Evolutionary conservation across 176 grass and related monocot genomes (phyloP).

Genomic region (Hsuehochloa calcarea): DNA sequence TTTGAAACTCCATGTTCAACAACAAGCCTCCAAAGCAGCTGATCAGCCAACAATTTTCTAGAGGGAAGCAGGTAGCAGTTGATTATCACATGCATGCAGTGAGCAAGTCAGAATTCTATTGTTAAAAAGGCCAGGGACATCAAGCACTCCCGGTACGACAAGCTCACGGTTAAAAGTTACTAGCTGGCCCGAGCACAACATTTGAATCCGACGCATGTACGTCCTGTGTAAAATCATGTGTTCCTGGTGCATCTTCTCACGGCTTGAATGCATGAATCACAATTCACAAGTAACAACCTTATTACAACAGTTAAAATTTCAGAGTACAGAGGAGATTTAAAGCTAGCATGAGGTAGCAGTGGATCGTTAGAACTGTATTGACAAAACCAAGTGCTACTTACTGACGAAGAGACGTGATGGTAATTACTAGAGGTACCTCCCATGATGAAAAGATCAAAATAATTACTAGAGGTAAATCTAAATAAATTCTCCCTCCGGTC

Average conservation of each 20-base stretch:
- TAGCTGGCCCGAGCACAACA: neutral
- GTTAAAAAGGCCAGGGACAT: slow-evolving; percentile 11
- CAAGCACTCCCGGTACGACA: slow-evolving; percentile 27
- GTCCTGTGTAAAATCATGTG: neutral
- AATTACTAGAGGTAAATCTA: neutral
- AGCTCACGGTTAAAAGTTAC: slow-evolving; percentile 14
- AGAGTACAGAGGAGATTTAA: neutral
- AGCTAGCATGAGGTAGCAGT: neutral
- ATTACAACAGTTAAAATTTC: neutral
- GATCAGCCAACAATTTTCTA: slow-evolving; percentile 31
- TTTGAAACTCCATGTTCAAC: slow-evolving; percentile 44
- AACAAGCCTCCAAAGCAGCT: slow-evolving; percentile 36
- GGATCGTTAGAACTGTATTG: neutral
- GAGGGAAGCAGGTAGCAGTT: slow-evolving; percentile 38
- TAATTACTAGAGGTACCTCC: neutral
- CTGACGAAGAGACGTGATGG: neutral
- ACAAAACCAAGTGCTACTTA: neutral
- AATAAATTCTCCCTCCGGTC: neutral
- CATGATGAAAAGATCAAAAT: neutral
- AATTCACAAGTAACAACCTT: neutral
- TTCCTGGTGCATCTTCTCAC: slow-evolving; percentile 26
- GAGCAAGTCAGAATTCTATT: slow-evolving; percentile 24
- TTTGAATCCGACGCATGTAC: slow-evolving; percentile 14
- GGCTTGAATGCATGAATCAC: neutral
- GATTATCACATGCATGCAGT: slow-evolving; percentile 30